Conservation (phyloP, 805 yeast species). For the Saccharomycopsis fermentans region DNA sequence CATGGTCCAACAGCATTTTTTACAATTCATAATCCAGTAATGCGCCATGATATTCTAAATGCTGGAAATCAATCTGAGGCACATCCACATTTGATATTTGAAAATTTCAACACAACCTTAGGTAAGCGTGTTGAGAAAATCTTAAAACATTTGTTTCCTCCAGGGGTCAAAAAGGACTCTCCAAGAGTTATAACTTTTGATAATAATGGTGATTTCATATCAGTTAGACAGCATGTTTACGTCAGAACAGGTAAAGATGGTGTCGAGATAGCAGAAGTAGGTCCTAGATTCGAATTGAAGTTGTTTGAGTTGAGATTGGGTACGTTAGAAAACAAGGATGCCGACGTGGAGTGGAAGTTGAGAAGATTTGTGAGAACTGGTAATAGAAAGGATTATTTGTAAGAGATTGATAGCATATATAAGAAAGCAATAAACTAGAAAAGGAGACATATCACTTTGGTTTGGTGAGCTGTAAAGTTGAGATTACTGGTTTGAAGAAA, state of each 20-base stretch:
- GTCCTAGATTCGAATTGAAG: constrained; percentile 98
- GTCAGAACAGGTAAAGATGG: constrained; percentile 74
- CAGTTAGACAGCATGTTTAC: constrained; percentile 91
- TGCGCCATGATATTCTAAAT: constrained; percentile 84
- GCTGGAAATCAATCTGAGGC: constrained; percentile 85
- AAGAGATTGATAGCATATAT: not conserved
- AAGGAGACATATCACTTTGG: too few relatives aligned
- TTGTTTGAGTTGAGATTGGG: constrained; percentile 82
- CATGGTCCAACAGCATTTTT: constrained; percentile 96
- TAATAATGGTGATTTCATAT: constrained; percentile 82
- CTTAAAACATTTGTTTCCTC: constrained; percentile 85
- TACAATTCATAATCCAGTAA: constrained; percentile 86
- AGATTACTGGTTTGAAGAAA: too few relatives aligned
- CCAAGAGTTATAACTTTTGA: constrained; percentile 90
- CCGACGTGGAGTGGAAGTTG: constrained; percentile 95
- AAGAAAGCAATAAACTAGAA: not conserved
- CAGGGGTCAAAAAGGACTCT: constrained; percentile 87
- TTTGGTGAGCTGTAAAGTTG: too few relatives aligned
- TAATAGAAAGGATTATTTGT: constrained; percentile 83
- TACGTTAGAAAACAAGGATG: constrained; percentile 88
- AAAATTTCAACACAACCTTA: constrained; percentile 69
- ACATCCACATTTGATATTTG: constrained; percentile 89
- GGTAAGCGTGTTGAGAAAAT: constrained; percentile 77
- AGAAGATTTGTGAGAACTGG: constrained; percentile 93
- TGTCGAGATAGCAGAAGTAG: constrained; percentile 91